A percentile compares a stretch with the other conserved stretches of the same genome.
Conservation (phyloP, 805 yeast genomes). For the Helenozyma baotianmanensis region DNA sequence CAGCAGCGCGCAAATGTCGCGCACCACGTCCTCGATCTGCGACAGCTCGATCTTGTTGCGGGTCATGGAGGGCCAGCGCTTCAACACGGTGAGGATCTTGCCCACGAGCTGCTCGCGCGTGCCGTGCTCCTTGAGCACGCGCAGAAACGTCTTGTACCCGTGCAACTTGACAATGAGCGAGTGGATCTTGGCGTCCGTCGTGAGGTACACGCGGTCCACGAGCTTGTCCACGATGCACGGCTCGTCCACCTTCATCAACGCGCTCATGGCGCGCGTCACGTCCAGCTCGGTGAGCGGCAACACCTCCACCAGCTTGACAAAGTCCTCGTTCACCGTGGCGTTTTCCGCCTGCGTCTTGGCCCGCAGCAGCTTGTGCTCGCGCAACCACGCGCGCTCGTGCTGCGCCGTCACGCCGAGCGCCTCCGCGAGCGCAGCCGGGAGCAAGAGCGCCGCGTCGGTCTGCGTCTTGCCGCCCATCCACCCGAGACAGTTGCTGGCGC, state of each 20-base stretch:
- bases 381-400: slow-evolving; percentile 70
- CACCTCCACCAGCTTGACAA: slow-evolving; percentile 56
- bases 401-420: slow-evolving; percentile 73
- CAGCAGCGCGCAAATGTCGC: slow-evolving; percentile 30
- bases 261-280: slow-evolving; percentile 76
- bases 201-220: slow-evolving; percentile 58
- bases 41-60: slow-evolving; percentile 73
- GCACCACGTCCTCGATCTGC: slow-evolving; percentile 62
- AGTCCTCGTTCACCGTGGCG: slow-evolving; percentile 57
- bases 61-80: slow-evolving; percentile 52
- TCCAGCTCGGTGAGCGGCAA: slow-evolving; percentile 50
- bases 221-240: slow-evolving; percentile 57
- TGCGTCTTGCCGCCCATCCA: slow-evolving; percentile 96
- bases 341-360: slow-evolving; percentile 47
- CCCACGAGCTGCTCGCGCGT: slow-evolving; percentile 37
- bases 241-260: slow-evolving; percentile 74
- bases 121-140: slow-evolving; percentile 42
- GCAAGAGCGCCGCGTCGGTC: slow-evolving; percentile 79
- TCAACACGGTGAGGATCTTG: slow-evolving; percentile 55
- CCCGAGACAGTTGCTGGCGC: slow-evolving; percentile 87
- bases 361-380: slow-evolving; percentile 48
- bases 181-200: slow-evolving; percentile 49
- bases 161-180: slow-evolving; percentile 68
- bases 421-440: slow-evolving; percentile 79
- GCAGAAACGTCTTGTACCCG: slow-evolving; percentile 77